Evolutionary conservation across 108 stramenopile species (phyloP), one percentile per base, ranked within the genome.

Genomic region (Skeletonema grethae): DNA sequence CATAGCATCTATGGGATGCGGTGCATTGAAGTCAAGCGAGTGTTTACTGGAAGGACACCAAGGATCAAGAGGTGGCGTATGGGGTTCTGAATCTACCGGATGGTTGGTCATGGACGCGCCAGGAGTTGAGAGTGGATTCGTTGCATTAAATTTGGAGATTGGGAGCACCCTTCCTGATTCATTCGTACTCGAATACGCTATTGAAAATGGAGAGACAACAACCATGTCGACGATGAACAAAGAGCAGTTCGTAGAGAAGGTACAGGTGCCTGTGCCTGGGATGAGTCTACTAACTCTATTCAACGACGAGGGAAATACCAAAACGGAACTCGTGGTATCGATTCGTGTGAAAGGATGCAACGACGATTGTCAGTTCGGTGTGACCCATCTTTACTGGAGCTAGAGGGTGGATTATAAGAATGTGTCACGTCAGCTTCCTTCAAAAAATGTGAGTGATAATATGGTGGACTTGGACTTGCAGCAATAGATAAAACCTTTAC

Each of bases 331-430:
- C 5, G 81, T 86, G 61, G 64, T 94, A 29, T 89, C 89, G 13
- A 58, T 91, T 57, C 86, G 90, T 30, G 68, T 90, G 35, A 57
- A 63, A 29, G 88, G 84, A 25, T 85, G 87, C 25, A 77, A 73
- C 8, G 72, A 66, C 18, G 32, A 73, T 4, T 82, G 73, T 34
- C 61, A 65, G 6, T 77, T 88, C 59, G 82, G 57, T 6, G 58
- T 90, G 25, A 83, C 88, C 53, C 89, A 90, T 76, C 50, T 93
- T n/a, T 93, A 89, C 48, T 93, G 89, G 89, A 24, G 45, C 55
- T 63, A 53, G 20, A 8, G 18, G 22, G 20, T 50, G 2, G 22
- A 5, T 0, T 34, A 28, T 28, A 28, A 28, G 25, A 28, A 28
- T 28, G 25, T 28, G 25, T 28, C 25, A 28, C 25, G 25, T 28